These are phyloP conservation scores for Eutypa lata DNA, from an alignment of 2,329 filamentous ascomycete species.

Conservation along the genomic window DNA sequence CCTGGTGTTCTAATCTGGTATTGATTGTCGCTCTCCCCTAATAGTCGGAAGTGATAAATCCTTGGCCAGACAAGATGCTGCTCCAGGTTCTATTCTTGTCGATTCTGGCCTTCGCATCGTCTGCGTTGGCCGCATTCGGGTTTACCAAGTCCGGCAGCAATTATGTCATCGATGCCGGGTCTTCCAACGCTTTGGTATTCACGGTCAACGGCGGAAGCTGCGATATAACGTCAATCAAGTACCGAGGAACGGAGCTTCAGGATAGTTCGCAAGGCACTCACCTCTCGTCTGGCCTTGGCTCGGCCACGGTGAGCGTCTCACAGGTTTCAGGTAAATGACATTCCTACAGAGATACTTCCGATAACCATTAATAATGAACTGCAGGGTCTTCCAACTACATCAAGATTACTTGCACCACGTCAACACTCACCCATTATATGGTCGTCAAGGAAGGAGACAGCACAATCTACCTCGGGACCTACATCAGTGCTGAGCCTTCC, in stretches of 20 bases:
- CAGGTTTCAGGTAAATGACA: conserved; percentile 26
- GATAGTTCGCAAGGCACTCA: conserved; percentile 50
- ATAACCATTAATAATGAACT: neutral
- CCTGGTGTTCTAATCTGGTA: neutral
- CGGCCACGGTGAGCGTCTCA: conserved; percentile 49
- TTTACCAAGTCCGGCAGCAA: conserved; percentile 28
- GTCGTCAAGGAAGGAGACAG: conserved; percentile 59
- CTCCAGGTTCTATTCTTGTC: conserved; percentile 20
- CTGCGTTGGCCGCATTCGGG: conserved; percentile 28
- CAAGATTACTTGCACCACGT: conserved; percentile 59
- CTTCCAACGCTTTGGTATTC: conserved; percentile 46
- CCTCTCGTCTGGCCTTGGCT: conserved; percentile 57
- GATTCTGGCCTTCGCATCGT: conserved; percentile 20
- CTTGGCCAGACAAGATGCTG: conserved; percentile 16
- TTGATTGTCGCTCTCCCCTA: neutral
- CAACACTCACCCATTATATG: conserved; percentile 62
- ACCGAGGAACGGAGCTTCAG: conserved; percentile 57
- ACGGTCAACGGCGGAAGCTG: conserved; percentile 52
- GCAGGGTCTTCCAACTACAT: conserved; percentile 40
- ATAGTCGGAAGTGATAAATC: neutral
- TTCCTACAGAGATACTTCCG: neutral
- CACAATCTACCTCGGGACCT: conserved; percentile 59
- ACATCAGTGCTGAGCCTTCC: conserved; percentile 54
- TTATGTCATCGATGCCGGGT: conserved; percentile 38
- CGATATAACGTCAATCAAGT: conserved; percentile 63